Conservation (phyloP, 371 early-diverging fungal genomes). For the Zancudomyces culisetae region DNA sequence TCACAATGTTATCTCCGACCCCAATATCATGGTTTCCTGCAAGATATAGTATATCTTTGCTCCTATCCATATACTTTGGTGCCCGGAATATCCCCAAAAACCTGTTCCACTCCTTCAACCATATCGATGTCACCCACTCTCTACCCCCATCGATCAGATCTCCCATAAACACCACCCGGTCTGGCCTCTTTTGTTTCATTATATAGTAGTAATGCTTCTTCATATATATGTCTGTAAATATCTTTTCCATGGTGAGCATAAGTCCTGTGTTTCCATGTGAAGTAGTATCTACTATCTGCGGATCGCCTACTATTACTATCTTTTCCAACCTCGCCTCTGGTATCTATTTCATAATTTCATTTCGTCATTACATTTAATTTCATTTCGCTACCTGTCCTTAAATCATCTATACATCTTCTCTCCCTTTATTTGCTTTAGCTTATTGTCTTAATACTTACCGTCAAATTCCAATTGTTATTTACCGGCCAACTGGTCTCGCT, state of each 20-base stretch:
- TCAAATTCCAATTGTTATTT: constrained; percentile 1
- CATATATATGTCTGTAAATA: constrained; percentile 70
- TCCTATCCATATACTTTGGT: neutral
- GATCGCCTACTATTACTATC: constrained; percentile 58
- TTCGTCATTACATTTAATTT: too few species aligned
- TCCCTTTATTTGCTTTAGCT: neutral
- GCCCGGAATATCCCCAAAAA: constrained; percentile 25
- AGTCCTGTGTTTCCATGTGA: constrained; percentile 46
- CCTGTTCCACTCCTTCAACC: constrained; percentile 21
- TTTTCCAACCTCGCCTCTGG: neutral
- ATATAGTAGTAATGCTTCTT: constrained; percentile 46
- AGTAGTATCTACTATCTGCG: constrained; percentile 76
- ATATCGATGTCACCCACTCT: constrained; percentile 39
- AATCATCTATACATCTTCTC: neutral
- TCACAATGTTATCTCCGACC: constrained; percentile 48
- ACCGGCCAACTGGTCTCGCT: constrained; percentile 13
- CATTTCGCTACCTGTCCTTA: too few species aligned
- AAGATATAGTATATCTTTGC: constrained; percentile 24
- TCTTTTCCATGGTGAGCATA: constrained; percentile 36
- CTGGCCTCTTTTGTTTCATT: constrained; percentile 31
- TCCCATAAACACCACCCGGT: constrained; percentile 55
- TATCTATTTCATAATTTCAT: too few species aligned
- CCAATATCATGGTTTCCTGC: constrained; percentile 90
- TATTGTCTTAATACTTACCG: neutral
- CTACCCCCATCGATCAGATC: constrained; percentile 80